Percentiles rank a stretch among this genome's conserved stretches.
phyloP scores from a whole-genome alignment of 2,329 filamentous ascomycete species.

The Penicillium sp. region DNA sequence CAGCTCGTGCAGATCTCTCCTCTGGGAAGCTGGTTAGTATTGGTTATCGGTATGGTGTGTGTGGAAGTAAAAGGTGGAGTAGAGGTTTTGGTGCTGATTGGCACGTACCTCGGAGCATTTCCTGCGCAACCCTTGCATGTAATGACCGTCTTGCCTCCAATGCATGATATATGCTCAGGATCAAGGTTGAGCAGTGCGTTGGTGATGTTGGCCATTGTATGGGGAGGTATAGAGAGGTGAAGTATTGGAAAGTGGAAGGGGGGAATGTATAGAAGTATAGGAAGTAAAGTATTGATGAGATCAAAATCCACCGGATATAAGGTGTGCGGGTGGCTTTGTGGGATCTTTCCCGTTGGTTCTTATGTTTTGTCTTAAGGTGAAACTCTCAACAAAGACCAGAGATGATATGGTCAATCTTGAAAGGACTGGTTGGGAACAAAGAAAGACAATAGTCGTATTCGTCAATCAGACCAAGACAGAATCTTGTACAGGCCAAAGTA shows the following conservation, averaged over 20 bases:
- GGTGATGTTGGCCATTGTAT: constrained; percentile 23
- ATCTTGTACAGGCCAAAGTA: constrained; percentile 20
- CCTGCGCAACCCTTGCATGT: constrained; percentile 40
- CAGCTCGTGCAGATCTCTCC: constrained; percentile 29
- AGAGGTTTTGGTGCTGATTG: not conserved
- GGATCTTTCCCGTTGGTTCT: not conserved
- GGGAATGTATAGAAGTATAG: too few species aligned
- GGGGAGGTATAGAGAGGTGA: not conserved
- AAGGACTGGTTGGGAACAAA: constrained; percentile 10
- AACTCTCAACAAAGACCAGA: not conserved
- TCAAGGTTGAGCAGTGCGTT: constrained; percentile 26
- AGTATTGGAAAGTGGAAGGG: not conserved
- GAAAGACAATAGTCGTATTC: constrained; percentile 7
- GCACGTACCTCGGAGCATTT: constrained; percentile 37
- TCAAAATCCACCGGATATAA: not conserved
- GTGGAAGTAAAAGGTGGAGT: not conserved
- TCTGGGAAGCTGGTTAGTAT: constrained; percentile 16
- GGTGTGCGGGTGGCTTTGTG: not conserved
- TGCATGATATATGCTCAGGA: constrained; percentile 35
- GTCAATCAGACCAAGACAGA: constrained; percentile 14
- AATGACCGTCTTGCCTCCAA: constrained; percentile 33
- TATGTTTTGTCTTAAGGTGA: not conserved
- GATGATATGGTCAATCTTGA: constrained; percentile 1
- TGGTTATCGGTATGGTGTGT: not conserved
- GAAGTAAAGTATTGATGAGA: not conserved